These are phyloP conservation scores for Linanthus parryae DNA, from an alignment of 148 eudicot species.

Conservation along the genomic window DNA sequence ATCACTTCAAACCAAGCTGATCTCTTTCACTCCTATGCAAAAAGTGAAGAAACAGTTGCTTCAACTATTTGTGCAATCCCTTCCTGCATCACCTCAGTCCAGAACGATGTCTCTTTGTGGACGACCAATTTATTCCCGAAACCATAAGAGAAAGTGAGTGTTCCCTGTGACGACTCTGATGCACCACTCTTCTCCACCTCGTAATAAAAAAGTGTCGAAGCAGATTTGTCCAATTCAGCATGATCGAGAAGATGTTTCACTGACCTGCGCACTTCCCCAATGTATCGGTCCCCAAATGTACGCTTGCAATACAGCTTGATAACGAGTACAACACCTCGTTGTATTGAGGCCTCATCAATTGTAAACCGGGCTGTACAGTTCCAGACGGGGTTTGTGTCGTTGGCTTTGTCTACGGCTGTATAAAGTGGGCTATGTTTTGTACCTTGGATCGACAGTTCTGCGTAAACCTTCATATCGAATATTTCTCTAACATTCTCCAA, in stretches of 20 bases:
- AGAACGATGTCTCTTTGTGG: no score
- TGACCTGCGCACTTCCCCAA: conserved; percentile 12
- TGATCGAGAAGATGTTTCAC: conserved; percentile 13
- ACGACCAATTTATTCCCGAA: no score
- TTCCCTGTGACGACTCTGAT: conserved; percentile 27
- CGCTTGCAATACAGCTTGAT: conserved; percentile 17
- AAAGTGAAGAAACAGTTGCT: no score
- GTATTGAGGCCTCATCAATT: conserved; percentile 1
- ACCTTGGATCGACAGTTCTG: conserved; percentile 3
- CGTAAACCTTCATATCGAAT: conserved; percentile 20
- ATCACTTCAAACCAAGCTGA: no score
- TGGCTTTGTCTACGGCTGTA: conserved; percentile 8
- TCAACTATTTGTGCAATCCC: no score
- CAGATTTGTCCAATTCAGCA: conserved; percentile 3
- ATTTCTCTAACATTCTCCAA: conserved; percentile 9
- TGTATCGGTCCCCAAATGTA: conserved; percentile 13
- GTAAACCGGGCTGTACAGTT: conserved; percentile 7
- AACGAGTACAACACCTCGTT: conserved; percentile 7
- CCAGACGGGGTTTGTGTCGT: conserved; percentile 8
- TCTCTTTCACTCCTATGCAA: no score
- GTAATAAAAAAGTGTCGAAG: conserved; percentile 14
- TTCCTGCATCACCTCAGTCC: no score
- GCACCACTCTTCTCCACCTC: conserved; percentile 23
- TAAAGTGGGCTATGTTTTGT: not conserved
- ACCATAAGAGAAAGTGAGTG: conserved; percentile 26